Evolutionary conservation across 1,139 yeast species (phyloP), one percentile per base, ranked within the genome.

Genomic region (Blastobotrys indianensis): DNA sequence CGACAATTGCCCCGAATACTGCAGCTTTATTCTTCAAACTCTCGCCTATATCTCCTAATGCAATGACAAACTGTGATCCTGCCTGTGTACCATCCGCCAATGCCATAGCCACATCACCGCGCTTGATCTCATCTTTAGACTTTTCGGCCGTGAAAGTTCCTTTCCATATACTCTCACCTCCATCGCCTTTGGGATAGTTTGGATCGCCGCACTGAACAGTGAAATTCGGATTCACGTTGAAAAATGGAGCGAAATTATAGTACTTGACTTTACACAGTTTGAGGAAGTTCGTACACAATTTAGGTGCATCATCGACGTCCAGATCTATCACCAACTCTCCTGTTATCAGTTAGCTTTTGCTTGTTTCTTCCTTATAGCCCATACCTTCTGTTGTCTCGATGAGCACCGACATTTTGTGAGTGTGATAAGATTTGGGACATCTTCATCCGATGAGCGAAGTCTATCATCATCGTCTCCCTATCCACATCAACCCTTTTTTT

Each of bases 241-340:
- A 67, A 46, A 80, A 69, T 2, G 80, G 79, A 12, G 73, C 63
- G 57, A 74, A 76, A 44, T 77, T 73, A 64, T 69, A 81, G 62
- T 74, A 75, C 50, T 77, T 73, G 37, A 67, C 54, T 53, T 75
- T 71, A 62, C 85, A 79, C 12, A 80, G 67, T 52, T 78, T 75
- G 39, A 81, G 51, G 56, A 81, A 80, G 54, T 77, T 77, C 44
- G 61, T 61, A 37, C 74, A 63, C 37, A 72, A 70, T 23, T 55
- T 54, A 1, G 74, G 75, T 2, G 72, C 67, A 2, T 61, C 56
- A 9, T 70, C 61, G 4, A 56, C 51, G 39, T 62, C 57, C 25
- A 80, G 58, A 54, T 81, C 87, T n/a, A 80, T 60, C 10, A 78
- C 82, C 12, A 81, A 42, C 52, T 70, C 73, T 7, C 78, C 76